Base-by-base conservation (phyloP, 768 basidiomycete species). In the Kwoniella sp. region DNA sequence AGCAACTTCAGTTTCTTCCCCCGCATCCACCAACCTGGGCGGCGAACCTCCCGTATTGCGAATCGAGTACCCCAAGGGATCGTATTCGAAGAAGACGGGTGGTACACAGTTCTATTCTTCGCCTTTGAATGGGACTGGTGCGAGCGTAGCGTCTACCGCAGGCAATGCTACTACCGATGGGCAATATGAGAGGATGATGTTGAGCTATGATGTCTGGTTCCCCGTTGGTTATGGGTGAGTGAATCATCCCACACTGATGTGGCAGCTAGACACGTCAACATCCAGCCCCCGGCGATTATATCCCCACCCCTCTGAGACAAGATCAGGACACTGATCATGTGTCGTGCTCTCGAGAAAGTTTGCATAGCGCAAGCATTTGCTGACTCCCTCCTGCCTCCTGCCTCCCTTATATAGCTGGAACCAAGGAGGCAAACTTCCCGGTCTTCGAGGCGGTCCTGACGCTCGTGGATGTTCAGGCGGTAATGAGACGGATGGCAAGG, bases 371-470 rank as follows among this genome's bases (percentile, higher is more conserved):
- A n/a, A n/a, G 22, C 48, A 17, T 26, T 25, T 6, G 12, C 17
- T 24, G 3, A 33, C 6, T 33, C 33, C 33, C 33, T 6, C 7
- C 6, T 33, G 33, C 13, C n/a, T n/a, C n/a, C n/a, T n/a, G n/a
- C n/a, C n/a, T n/a, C n/a, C n/a, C n/a, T n/a, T n/a, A n/a, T 26
- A 15, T 63, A 71, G 72, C 53, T 94, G 86, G 83, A 90, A 91
- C 19, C 82, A 85, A 57, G 92, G 85, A 4, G 92, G 92, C 7
- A 94, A 96, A 79, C 77, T 94, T 5, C 90, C 92, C 0, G 92
- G 92, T 0, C 66, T 92, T 3, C 91, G 80, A 56, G 82, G 82
- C n/a, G 82, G 82, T 40, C 69, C 75, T 7, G 75, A 77, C n/a
- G 22, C 66, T 0, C 44, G 33, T 13, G 80, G 78, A 1, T 80